Evolutionary conservation across 176 grass and related monocot species (phyloP).

Genomic region (Triticum turgidum): DNA sequence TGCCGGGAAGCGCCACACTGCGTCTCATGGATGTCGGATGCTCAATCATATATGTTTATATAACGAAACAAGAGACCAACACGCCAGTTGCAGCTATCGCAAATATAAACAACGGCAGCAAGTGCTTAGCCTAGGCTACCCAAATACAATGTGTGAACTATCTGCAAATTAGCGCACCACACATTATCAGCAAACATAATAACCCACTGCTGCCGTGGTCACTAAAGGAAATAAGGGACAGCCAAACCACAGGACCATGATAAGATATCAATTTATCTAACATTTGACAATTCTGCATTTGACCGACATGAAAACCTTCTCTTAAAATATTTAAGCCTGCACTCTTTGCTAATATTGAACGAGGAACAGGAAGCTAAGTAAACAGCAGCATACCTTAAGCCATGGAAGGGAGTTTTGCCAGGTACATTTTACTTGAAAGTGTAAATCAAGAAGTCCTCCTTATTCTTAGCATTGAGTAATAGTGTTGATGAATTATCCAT

Average conservation of each 20-base stretch:
- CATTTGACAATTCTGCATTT: background rate
- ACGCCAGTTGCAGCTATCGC: background rate
- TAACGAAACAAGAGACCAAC: background rate
- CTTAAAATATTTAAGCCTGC: background rate
- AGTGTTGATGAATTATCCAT: background rate
- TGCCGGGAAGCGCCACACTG: background rate
- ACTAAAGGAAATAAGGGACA: background rate
- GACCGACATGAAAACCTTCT: background rate
- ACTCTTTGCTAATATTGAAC: background rate
- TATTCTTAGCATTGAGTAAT: constrained; percentile 11
- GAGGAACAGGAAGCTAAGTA: background rate
- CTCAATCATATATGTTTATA: background rate
- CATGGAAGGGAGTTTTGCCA: constrained; percentile 32
- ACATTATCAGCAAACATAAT: constrained; percentile 4
- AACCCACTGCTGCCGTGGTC: background rate
- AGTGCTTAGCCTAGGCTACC: background rate
- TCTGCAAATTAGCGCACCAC: background rate
- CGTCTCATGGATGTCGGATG: background rate
- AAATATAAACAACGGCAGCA: background rate
- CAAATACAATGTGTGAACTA: background rate
- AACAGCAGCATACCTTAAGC: constrained; percentile 29
- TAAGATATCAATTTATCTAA: background rate
- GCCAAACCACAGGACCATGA: background rate
- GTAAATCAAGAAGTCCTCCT: constrained; percentile 1
- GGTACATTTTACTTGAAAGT: constrained; percentile 5